Evolutionary conservation across 2,329 filamentous ascomycete species (phyloP), one percentile per base, ranked within the genome.

Genomic region (Cordyceps militaris): DNA sequence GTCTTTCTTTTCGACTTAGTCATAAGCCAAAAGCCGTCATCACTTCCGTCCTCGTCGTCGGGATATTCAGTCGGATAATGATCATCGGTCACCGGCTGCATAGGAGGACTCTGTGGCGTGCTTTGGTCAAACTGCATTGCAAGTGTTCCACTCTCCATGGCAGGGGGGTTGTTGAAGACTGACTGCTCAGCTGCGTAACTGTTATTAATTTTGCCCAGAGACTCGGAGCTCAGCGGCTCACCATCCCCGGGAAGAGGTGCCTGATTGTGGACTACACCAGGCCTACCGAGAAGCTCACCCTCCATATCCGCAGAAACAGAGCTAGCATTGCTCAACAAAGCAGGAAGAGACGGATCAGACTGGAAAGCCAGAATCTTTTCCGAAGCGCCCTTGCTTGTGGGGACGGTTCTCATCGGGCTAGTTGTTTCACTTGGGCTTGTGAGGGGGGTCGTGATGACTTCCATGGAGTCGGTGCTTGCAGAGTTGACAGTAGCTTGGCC

Each of bases 301-400:
- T 87, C 84, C 23, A 79, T 73, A 62, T 86, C 84, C 1, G 80
- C 82, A 14, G 82, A 86, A 10, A 86, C 77, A 2, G 84, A 87
- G 64, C 83, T 85, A 9, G 83, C 81, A 11, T 83, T 81, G 58
- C 83, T 86, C 11, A 86, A 73, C 8, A 86, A 71, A 7, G 83
- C 83, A 11, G 84, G 84, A 3, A 87, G 70, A 5, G 84, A 87
- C 0, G 83, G 83, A 54, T 86, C 83, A 3, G 83, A 86, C 57
- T 81, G 81, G 66, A 84, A 85, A 3, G 73, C 74, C 16, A 79
- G 64, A 63, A 79, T 78, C 9, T 76, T 73, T 6, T 79, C 77
- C 3, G 76, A 73, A 1, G 72, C 66, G n/a, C 71, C 72, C 60
- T 74, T 74, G 23, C 70, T 70, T 4, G 72, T 68, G 7, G 67